These are phyloP conservation scores for Penstemon newberryi DNA, from an alignment of 257 asterid genomes.

Conservation along the genomic window DNA sequence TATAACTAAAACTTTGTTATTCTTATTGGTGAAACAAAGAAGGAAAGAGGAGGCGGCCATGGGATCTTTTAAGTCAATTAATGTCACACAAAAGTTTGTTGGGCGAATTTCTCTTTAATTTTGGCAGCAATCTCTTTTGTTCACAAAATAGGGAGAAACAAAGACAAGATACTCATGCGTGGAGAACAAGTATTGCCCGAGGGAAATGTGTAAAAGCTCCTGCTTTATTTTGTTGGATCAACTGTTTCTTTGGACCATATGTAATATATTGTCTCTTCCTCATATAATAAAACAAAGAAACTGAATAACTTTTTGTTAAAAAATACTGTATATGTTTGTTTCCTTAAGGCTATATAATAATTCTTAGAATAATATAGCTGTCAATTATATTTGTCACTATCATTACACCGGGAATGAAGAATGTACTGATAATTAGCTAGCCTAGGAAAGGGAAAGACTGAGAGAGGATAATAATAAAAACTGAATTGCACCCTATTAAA, in stretches of 20 bases:
- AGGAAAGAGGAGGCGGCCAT: neutral
- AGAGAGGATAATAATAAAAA: neutral
- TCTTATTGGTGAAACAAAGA: neutral
- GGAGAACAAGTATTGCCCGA: slow-evolving; percentile 27
- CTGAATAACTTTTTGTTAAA: neutral
- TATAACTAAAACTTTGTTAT: neutral
- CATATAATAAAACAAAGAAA: slow-evolving; percentile 26
- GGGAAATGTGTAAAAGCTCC: slow-evolving; percentile 3
- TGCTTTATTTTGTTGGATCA: slow-evolving; percentile 32
- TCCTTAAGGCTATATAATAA: slow-evolving; percentile 4
- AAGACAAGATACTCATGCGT: slow-evolving; percentile 37
- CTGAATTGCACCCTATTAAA: neutral
- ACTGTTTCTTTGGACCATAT: neutral
- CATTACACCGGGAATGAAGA: neutral
- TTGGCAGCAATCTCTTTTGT: slow-evolving; percentile 36
- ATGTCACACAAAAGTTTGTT: slow-evolving; percentile 30
- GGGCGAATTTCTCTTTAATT: slow-evolving; percentile 34
- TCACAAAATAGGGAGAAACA: slow-evolving; percentile 24
- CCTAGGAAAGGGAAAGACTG: neutral
- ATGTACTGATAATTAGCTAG: neutral
- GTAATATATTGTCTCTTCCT: neutral
- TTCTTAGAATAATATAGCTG: neutral
- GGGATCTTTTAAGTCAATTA: neutral
- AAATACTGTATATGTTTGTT: neutral
- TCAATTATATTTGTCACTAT: slow-evolving; percentile 1